These are phyloP conservation scores for Ceratocystis variospora DNA, from an alignment of 2,329 filamentous ascomycete species.

Conservation along the genomic window DNA sequence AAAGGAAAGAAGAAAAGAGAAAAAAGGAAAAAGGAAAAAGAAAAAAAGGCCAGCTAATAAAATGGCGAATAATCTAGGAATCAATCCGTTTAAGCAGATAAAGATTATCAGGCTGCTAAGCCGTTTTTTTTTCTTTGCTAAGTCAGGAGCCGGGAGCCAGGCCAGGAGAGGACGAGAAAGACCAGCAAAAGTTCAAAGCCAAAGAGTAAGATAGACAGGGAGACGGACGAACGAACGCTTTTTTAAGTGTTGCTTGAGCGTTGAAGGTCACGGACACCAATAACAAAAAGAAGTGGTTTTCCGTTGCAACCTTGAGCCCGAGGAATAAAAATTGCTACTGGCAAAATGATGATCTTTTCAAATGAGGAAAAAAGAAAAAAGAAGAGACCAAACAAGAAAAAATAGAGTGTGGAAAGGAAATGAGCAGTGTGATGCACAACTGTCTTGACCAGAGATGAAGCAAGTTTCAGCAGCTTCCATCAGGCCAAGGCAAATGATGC, in stretches of 20 bases:
- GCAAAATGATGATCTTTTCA: neutral
- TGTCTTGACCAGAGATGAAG: constrained; percentile 7
- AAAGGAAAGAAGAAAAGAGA: neutral
- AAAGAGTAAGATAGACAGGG: neutral
- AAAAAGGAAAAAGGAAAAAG: neutral
- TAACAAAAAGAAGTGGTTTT: neutral
- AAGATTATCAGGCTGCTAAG: neutral
- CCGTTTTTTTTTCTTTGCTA: neutral
- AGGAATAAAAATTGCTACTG: neutral
- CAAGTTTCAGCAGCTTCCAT: constrained; percentile 1
- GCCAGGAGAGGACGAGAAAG: neutral
- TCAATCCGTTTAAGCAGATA: neutral
- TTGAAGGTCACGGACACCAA: neutral
- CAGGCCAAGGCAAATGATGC: neutral
- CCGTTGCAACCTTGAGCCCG: neutral
- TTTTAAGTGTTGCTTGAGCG: neutral
- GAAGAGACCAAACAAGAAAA: neutral
- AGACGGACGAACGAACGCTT: neutral
- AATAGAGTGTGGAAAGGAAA: neutral
- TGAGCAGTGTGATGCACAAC: neutral
- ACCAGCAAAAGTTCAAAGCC: neutral
- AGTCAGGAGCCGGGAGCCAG: neutral
- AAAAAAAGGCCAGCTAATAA: neutral
- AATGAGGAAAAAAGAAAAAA: neutral
- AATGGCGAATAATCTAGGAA: neutral